phyloP scores from a whole-genome alignment of 768 basidiomycete species.

The Lactifluus piperatus region DNA sequence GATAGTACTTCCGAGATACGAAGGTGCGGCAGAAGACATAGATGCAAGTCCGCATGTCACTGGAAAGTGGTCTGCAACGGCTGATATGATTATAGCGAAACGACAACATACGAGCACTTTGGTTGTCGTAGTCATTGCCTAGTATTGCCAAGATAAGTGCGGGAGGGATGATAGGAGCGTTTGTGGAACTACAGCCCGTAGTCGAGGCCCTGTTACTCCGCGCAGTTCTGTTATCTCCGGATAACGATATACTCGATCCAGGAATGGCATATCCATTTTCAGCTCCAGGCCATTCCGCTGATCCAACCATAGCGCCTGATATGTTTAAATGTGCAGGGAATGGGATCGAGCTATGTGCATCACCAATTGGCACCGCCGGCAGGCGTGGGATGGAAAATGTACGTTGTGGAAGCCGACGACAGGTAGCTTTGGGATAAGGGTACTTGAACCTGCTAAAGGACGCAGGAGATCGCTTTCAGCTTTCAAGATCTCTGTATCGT shows the following conservation, averaged over 20 bases:
- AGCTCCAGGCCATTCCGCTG: not conserved
- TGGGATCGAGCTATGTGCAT: conserved; percentile 15
- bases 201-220: not conserved
- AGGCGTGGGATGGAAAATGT: conserved; percentile 23
- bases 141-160: not conserved
- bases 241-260: not conserved
- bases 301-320: conserved; percentile 11
- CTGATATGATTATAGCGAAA: not conserved
- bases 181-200: not conserved
- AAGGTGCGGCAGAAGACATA: too few relatives aligned
- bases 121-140: not conserved
- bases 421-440: conserved; percentile 34
- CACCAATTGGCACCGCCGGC: conserved; percentile 28
- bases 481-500: not conserved
- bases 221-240: not conserved
- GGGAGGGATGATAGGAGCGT: not conserved
- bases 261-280: too few relatives aligned
- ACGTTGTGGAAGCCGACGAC: conserved; percentile 33
- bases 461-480: not conserved
- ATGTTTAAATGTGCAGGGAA: not conserved
- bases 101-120: not conserved
- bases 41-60: not conserved
- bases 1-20: too few relatives aligned
- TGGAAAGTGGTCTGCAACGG: not conserved
- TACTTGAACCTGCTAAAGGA: conserved; percentile 26